Percentiles rank a stretch among this genome's conserved stretches.
Conservation (phyloP, 2,329 filamentous ascomycete species). For the Neonectria faginata region DNA sequence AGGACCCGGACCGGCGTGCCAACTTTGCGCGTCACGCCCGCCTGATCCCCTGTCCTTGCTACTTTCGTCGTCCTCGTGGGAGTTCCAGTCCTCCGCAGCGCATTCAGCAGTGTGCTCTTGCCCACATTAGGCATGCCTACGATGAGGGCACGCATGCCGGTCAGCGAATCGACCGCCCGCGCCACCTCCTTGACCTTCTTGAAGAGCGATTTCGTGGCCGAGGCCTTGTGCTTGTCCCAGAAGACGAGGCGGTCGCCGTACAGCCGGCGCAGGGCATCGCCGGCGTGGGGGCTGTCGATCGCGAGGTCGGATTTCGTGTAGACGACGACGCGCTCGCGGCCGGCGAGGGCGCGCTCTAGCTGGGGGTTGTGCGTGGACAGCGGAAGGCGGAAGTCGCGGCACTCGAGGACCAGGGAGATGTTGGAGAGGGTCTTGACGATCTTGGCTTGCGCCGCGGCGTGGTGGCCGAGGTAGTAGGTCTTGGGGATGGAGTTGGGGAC, state of each 20-base stretch:
- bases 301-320: slow-evolving; percentile 92
- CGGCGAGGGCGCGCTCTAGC: slow-evolving; percentile 82
- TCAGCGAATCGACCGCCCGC: slow-evolving; percentile 65
- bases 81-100: slow-evolving; percentile 76
- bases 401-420: slow-evolving; percentile 92
- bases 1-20: slow-evolving; percentile 84
- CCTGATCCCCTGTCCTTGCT: slow-evolving; percentile 85
- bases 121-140: slow-evolving; percentile 99
- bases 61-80: slow-evolving; percentile 68
- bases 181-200: slow-evolving; percentile 50
- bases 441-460: slow-evolving; percentile 77
- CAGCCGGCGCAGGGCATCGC: slow-evolving; percentile 48
- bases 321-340: slow-evolving; percentile 81
- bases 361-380: slow-evolving; percentile 90
- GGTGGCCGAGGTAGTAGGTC: slow-evolving; percentile 96
- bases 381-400: slow-evolving; percentile 91
- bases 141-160: slow-evolving; percentile 85
- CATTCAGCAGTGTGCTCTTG: slow-evolving; percentile 94
- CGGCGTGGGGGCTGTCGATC: slow-evolving; percentile 47
- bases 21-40: slow-evolving; percentile 90
- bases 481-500: slow-evolving; percentile 79
- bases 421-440: slow-evolving; percentile 87
- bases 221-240: slow-evolving; percentile 55
- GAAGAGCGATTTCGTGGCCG: slow-evolving; percentile 55
- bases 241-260: slow-evolving; percentile 55